These are phyloP conservation scores for Ciborinia camelliae DNA, from an alignment of 2,329 filamentous ascomycete species.

Conservation along the genomic window DNA sequence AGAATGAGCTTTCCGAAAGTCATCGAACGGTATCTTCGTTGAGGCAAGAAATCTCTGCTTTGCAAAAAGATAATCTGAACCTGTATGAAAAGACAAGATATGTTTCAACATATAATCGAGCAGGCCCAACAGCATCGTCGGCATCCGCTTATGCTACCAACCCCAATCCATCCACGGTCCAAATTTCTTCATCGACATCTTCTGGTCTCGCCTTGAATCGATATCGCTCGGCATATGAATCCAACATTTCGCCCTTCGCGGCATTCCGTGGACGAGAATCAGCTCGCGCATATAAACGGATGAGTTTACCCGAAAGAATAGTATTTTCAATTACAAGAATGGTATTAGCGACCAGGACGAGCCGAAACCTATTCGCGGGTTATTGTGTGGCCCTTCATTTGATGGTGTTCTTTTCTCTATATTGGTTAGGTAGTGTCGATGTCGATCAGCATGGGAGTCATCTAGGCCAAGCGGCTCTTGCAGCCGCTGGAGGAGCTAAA, in stretches of 20 bases:
- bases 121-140: conserved; percentile 56
- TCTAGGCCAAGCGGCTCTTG: conserved; percentile 43
- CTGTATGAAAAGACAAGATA: conserved; percentile 98
- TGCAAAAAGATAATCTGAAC: conserved; percentile 94
- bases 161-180: conserved; percentile 70
- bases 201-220: conserved; percentile 72
- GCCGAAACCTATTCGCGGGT: conserved; percentile 87
- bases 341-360: conserved; percentile 84
- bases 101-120: conserved; percentile 85
- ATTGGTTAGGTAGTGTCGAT: conserved; percentile 74
- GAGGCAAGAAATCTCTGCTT: conserved; percentile 81
- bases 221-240: conserved; percentile 90
- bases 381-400: conserved; percentile 90
- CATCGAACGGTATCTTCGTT: conserved; percentile 81
- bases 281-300: conserved; percentile 82
- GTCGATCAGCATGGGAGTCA: conserved; percentile 46
- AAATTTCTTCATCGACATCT: conserved; percentile 56
- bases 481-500: conserved; percentile 42
- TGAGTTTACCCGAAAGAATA: conserved; percentile 86
- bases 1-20: conserved; percentile 81
- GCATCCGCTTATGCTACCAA: conserved; percentile 65
- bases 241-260: conserved; percentile 91
- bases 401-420: conserved; percentile 81
- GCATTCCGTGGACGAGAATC: conserved; percentile 94
- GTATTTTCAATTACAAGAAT: conserved; percentile 89